Conservation (phyloP, 2,329 filamentous ascomycete genomes). For the Beauveria brongniartii region DNA sequence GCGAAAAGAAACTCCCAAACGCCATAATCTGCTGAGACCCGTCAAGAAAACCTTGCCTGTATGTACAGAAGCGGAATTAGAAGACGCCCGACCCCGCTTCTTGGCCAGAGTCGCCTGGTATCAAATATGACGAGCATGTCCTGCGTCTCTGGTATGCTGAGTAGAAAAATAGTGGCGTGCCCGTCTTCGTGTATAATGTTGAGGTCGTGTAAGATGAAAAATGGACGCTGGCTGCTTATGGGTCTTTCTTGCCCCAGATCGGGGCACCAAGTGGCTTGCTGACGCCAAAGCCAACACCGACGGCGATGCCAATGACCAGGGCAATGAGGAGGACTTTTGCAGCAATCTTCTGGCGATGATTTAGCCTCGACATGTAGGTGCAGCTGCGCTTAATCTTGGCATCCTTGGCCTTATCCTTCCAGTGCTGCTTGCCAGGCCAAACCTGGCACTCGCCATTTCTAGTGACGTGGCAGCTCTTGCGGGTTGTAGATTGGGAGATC, state of each 20-base stretch:
- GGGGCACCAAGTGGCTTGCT: slow-evolving; percentile 53
- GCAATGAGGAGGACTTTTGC: slow-evolving; percentile 46
- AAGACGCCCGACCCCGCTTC: slow-evolving; percentile 7
- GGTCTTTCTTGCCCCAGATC: slow-evolving; percentile 41
- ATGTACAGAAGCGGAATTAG: slow-evolving; percentile 11
- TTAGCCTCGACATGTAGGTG: slow-evolving; percentile 44
- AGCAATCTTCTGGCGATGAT: slow-evolving; percentile 45
- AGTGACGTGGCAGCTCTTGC: slow-evolving; percentile 18
- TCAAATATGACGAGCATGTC: background rate
- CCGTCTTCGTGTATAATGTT: slow-evolving; percentile 1
- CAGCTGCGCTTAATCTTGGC: slow-evolving; percentile 46
- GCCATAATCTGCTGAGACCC: slow-evolving; percentile 14
- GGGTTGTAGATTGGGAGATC: slow-evolving; percentile 26
- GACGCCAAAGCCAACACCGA: slow-evolving; percentile 51
- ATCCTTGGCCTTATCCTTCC: slow-evolving; percentile 50
- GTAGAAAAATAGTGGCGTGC: background rate
- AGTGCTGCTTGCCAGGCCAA: slow-evolving; percentile 53
- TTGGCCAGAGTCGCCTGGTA: slow-evolving; percentile 3
- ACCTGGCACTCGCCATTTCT: slow-evolving; percentile 43
- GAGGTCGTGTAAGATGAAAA: background rate
- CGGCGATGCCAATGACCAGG: slow-evolving; percentile 44
- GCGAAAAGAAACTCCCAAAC: slow-evolving; percentile 20
- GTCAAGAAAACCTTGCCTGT: background rate
- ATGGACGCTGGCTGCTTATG: background rate
- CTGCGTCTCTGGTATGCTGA: background rate